phyloP scores from a whole-genome alignment of 306 rosid genomes.

The Myrica gale region DNA sequence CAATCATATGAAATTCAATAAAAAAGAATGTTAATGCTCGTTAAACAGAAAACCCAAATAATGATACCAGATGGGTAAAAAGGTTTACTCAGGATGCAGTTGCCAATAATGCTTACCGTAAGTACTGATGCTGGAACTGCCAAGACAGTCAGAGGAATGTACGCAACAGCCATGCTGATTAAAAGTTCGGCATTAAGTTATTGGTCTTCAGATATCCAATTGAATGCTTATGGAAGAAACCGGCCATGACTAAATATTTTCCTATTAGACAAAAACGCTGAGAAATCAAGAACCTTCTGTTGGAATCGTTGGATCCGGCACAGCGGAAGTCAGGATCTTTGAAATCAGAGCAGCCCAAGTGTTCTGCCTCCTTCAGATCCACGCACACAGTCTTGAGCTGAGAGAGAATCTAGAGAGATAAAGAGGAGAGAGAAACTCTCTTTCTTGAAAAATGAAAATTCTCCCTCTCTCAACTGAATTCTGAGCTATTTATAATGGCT shows the following conservation, averaged over 20 bases:
- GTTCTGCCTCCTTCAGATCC: too few species aligned
- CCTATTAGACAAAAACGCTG: neutral
- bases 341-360: too few species aligned
- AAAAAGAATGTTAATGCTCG: neutral
- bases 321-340: too few species aligned
- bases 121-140: constrained; percentile 92
- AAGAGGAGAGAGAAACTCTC: too few species aligned
- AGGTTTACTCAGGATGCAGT: neutral
- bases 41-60: neutral
- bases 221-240: neutral
- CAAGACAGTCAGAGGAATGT: constrained; percentile 82
- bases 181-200: constrained; percentile 7
- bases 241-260: neutral
- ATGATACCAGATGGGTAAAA: constrained; percentile 6
- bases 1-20: neutral
- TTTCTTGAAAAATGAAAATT: too few species aligned
- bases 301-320: too few species aligned
- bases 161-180: constrained; percentile 65
- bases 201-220: neutral
- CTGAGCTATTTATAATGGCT: too few species aligned
- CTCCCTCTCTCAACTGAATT: too few species aligned
- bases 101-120: constrained; percentile 44
- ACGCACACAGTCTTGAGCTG: too few species aligned
- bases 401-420: too few species aligned
- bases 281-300: neutral